A percentile compares a stretch with the other conserved stretches of the same genome.
Conservation (phyloP, 345 rosid genomes). For the Zanthoxylum bungeanum region DNA sequence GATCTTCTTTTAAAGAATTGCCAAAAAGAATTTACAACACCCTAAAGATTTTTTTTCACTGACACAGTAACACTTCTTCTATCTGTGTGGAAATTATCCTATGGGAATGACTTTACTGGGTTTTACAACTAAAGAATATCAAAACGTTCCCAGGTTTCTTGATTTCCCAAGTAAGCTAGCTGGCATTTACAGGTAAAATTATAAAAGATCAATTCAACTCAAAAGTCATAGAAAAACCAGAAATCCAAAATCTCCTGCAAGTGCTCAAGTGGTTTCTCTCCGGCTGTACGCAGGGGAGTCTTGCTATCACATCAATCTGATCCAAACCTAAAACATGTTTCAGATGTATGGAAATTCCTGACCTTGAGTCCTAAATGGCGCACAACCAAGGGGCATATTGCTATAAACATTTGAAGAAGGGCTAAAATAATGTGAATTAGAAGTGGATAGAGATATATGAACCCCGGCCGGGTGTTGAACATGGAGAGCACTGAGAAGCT, state of each 20-base stretch:
- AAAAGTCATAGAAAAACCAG: not conserved
- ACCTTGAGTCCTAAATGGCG: conserved; percentile 27
- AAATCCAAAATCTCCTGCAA: not conserved
- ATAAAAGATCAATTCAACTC: not conserved
- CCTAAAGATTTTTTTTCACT: too few relatives aligned
- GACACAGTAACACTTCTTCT: too few relatives aligned
- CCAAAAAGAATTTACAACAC: too few relatives aligned
- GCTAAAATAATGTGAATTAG: conserved; percentile 24
- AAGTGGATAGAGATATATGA: not conserved
- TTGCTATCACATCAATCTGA: conserved; percentile 1
- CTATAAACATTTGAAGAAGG: conserved; percentile 29
- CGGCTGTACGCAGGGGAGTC: not conserved
- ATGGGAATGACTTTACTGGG: too few relatives aligned
- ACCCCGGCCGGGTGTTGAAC: conserved; percentile 20
- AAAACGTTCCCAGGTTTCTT: not conserved
- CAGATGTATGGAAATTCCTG: conserved; percentile 27
- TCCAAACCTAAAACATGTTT: not conserved
- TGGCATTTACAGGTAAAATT: conserved; percentile 8
- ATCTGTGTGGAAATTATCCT: too few relatives aligned
- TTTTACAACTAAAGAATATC: not conserved
- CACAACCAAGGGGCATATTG: conserved; percentile 23
- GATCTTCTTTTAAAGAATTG: too few relatives aligned
- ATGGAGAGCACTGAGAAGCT: conserved; percentile 18
- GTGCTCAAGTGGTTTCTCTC: not conserved
- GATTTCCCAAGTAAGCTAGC: too few relatives aligned